Conservation (phyloP, 2,329 filamentous ascomycete genomes). For the Calonectria pseudoturangicola region DNA sequence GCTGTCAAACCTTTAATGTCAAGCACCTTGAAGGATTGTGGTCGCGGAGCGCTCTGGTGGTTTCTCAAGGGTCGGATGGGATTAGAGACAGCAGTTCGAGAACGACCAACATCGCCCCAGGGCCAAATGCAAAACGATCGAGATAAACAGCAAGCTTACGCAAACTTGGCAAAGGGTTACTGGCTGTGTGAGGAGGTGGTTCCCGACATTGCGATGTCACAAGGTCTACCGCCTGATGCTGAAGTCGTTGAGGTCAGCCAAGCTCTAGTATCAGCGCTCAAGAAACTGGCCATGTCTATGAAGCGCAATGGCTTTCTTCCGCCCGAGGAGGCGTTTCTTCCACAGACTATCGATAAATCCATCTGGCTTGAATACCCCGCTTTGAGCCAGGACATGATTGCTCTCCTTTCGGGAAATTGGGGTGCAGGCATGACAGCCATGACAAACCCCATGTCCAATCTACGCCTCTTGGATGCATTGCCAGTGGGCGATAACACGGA, state of each 20-base stretch:
- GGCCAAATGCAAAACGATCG: conserved; percentile 72
- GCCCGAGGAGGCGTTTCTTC: conserved; percentile 80
- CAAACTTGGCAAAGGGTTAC: conserved; percentile 89
- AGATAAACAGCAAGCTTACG: conserved; percentile 84
- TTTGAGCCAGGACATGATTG: conserved; percentile 82
- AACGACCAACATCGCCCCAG: conserved; percentile 71
- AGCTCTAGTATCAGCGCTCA: conserved; percentile 78
- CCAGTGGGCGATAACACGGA: conserved; percentile 84
- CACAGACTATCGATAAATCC: conserved; percentile 85
- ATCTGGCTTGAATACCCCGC: conserved; percentile 88
- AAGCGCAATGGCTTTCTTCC: conserved; percentile 87
- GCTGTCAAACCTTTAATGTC: conserved; percentile 79
- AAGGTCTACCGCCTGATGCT: conserved; percentile 63
- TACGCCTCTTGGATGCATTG: conserved; percentile 79
- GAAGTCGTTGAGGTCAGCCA: conserved; percentile 73
- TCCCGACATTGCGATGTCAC: conserved; percentile 68
- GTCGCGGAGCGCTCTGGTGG: conserved; percentile 89
- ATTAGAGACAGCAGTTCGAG: conserved; percentile 83
- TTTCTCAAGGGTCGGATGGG: conserved; percentile 87
- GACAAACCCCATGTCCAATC: conserved; percentile 67
- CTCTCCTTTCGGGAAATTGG: conserved; percentile 79
- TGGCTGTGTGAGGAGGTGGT: conserved; percentile 82
- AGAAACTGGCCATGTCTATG: conserved; percentile 87
- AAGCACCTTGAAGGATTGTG: conserved; percentile 79
- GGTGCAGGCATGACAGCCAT: conserved; percentile 69